Conservation (phyloP, 805 yeast genomes). For the Starmerella davenportii region DNA sequence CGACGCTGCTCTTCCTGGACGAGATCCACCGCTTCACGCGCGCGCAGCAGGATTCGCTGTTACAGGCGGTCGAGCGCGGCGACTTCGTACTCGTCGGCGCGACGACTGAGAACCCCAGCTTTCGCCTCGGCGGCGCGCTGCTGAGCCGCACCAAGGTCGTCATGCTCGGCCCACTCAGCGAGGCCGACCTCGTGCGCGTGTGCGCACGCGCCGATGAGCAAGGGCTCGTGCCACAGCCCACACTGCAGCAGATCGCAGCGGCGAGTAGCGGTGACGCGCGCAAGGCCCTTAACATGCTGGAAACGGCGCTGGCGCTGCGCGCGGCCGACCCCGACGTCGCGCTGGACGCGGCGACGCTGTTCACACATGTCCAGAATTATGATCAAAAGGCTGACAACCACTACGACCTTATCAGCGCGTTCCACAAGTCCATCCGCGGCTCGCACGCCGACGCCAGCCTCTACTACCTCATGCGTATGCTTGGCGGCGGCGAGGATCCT, state of each 20-base stretch:
- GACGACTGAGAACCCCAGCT: slow-evolving; percentile 90
- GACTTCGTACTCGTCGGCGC: slow-evolving; percentile 75
- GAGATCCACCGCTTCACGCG: slow-evolving; percentile 82
- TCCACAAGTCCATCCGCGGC: slow-evolving; percentile 86
- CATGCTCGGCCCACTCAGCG: slow-evolving; percentile 37
- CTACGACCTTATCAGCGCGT: slow-evolving; percentile 88
- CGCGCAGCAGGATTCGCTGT: slow-evolving; percentile 70
- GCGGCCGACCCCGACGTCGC: slow-evolving; percentile 17
- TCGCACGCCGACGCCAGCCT: slow-evolving; percentile 77
- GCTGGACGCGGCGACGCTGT: slow-evolving; percentile 16
- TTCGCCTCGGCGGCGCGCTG: slow-evolving; percentile 63
- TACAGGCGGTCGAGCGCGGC: slow-evolving; percentile 75
- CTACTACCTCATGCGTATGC: slow-evolving; percentile 73
- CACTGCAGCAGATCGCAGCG: slow-evolving; percentile 44
- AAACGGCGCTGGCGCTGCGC: slow-evolving; percentile 27
- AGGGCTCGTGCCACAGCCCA: slow-evolving; percentile 24
- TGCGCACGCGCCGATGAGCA: slow-evolving; percentile 40
- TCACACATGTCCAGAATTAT: slow-evolving; percentile 42
- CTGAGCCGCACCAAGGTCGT: slow-evolving; percentile 72
- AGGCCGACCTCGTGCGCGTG: slow-evolving; percentile 35
- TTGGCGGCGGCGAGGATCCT: slow-evolving; percentile 87
- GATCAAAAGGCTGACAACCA: slow-evolving; percentile 84
- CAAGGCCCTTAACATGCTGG: slow-evolving; percentile 62
- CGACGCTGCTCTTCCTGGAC: slow-evolving; percentile 67
- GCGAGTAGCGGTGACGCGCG: slow-evolving; percentile 75